Conservation (phyloP, 495 filamentous ascomycete species). For the Trichoderma asperelloides region DNA sequence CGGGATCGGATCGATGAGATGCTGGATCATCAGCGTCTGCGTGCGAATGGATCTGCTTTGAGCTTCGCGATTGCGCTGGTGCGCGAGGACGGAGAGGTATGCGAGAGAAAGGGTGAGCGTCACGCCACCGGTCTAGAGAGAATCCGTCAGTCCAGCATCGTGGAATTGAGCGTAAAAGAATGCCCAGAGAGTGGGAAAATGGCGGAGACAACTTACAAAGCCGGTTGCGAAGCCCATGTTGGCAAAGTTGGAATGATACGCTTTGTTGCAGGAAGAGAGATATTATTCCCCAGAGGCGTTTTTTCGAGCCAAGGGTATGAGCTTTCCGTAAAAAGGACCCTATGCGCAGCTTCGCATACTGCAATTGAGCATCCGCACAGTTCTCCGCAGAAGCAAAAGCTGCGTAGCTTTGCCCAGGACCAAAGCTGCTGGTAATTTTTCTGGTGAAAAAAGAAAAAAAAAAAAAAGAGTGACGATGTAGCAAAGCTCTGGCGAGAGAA, state of each 20-base stretch:
- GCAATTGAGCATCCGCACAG: background rate
- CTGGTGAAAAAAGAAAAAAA: background rate
- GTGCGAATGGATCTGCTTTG: constrained; percentile 66
- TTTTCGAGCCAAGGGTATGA: background rate
- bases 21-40: constrained; percentile 53
- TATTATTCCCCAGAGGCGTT: background rate
- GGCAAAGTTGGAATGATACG: background rate
- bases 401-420: background rate
- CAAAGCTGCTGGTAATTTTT: background rate
- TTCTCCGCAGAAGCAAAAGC: background rate
- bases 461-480: background rate
- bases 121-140: constrained; percentile 63
- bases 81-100: constrained; percentile 69
- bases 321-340: background rate
- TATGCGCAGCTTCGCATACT: background rate
- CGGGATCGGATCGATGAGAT: constrained; percentile 40
- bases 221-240: constrained; percentile 43
- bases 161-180: constrained; percentile 8
- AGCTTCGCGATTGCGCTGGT: constrained; percentile 58
- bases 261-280: background rate
- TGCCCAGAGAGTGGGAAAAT: constrained; percentile 6
- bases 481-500: background rate
- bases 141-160: constrained; percentile 14
- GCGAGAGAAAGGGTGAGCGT: constrained; percentile 74
- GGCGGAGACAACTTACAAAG: constrained; percentile 51